These are phyloP conservation scores for Penicillium janthinellum DNA, from an alignment of 2,329 filamentous ascomycete genomes.

Conservation along the genomic window DNA sequence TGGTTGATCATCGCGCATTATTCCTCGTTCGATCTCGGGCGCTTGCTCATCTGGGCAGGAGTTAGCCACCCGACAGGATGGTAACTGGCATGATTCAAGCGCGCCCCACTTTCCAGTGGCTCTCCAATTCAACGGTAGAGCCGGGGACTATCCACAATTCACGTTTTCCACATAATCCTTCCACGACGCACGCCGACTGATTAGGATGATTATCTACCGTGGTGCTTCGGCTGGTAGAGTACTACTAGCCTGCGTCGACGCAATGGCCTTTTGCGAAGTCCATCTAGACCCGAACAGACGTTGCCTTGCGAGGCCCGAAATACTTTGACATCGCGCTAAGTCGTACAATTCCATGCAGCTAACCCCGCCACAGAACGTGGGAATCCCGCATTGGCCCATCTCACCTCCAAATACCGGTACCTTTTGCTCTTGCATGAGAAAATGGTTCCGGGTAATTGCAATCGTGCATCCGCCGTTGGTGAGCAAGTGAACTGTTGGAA, in stretches of 20 bases:
- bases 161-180: neutral
- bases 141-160: neutral
- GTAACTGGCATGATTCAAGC: neutral
- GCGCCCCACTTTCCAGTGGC: constrained; percentile 1
- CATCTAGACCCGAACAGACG: neutral
- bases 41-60: constrained; percentile 9
- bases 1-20: neutral
- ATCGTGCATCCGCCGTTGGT: neutral
- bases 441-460: neutral
- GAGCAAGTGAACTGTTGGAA: neutral
- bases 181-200: neutral
- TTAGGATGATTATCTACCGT: neutral
- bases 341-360: neutral
- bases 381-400: constrained; percentile 1
- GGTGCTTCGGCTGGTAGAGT: neutral
- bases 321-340: neutral
- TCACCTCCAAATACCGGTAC: neutral
- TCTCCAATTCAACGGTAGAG: neutral
- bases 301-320: neutral
- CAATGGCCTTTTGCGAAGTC: neutral
- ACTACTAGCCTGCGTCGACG: neutral
- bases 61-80: neutral
- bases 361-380: constrained; percentile 13
- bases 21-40: neutral
- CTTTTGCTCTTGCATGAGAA: constrained; percentile 1